phyloP scores from a whole-genome alignment of 1,139 yeast genomes.

The Sugiyamaella paludigena region DNA sequence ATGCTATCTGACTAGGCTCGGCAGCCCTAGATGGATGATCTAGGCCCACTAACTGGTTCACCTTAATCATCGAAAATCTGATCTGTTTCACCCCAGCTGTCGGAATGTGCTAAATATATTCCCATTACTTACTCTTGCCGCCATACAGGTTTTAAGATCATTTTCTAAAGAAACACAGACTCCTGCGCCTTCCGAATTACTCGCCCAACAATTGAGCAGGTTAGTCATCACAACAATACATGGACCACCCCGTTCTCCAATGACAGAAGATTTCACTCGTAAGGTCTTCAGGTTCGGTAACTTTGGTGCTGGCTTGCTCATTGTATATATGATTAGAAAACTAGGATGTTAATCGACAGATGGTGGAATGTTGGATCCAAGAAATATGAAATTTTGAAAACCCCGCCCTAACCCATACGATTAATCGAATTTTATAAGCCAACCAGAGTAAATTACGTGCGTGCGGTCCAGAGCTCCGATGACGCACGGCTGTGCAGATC shows the following conservation, averaged over 20 bases:
- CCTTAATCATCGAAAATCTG: too few species aligned
- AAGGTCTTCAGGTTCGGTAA: constrained; percentile 77
- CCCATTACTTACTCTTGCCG: constrained; percentile 33
- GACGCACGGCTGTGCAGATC: too few species aligned
- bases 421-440: too few species aligned
- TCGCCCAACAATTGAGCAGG: constrained; percentile 92
- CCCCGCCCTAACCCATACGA: background rate
- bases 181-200: constrained; percentile 79
- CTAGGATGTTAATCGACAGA: background rate
- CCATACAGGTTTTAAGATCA: constrained; percentile 56
- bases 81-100: background rate
- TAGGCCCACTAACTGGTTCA: too few species aligned
- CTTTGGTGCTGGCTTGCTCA: constrained; percentile 35
- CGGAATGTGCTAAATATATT: background rate
- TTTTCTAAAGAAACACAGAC: constrained; percentile 63
- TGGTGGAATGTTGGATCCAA: constrained; percentile 1
- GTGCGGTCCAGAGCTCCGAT: too few species aligned
- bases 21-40: too few species aligned
- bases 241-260: constrained; percentile 58
- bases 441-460: too few species aligned
- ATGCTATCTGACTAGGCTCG: background rate
- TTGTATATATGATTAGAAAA: constrained; percentile 15
- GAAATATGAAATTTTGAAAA: background rate
- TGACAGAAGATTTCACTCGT: constrained; percentile 64
- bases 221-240: constrained; percentile 83